Base-by-base conservation (phyloP, 306 rosid genomes). In the Lathyrus oleraceus region DNA sequence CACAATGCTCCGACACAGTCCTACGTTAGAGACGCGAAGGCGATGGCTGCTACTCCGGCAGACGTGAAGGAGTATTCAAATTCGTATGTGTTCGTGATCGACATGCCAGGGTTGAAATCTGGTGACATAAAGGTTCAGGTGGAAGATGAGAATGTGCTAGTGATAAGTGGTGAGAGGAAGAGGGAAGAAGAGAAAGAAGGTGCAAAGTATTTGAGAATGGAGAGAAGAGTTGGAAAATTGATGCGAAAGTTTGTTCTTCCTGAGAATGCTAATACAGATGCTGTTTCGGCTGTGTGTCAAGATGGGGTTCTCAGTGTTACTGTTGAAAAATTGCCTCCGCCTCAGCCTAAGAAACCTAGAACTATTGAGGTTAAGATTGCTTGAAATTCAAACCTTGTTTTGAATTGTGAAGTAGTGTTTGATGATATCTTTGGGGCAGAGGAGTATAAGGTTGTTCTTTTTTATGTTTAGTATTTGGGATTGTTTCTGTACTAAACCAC, bases 51-150 rank as follows among this genome's bases (percentile, higher is more conserved):
- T 0, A 94, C 98, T 0, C 89, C 97, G 2, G 97, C 94, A 0
- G 98, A 93, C 42, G 81, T 93, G 60, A 93, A 84, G 87, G 98
- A 93, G 72, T 52, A 62, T 3, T 86, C 85, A 0, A 81, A 78
- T 38, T 77, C 92, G 0, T 93, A 87, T 49, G 86, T 53, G 8
- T 94, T 94, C 62, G 78, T 90, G 63, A 76, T 94, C 5, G 98
- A 94, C 79, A 84, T 94, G 98, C 98, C 98, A 0, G 97, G 96
- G 8, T 40, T 88, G 61, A 94, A 90, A 30, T 89, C 93, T 0
- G 96, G 87, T 2, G 95, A 90, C 48, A 88, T 94, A n/a, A 90
- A 87, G 88, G 98, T 94, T 47, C 96, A 87, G 78, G 87, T 94
- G 25, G 97, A 94, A 75, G 97, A 90, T 2, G 96, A 84, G 51